Conservation (phyloP, 2,329 filamentous ascomycete species). For the Ophiostoma himal-ulmi region DNA sequence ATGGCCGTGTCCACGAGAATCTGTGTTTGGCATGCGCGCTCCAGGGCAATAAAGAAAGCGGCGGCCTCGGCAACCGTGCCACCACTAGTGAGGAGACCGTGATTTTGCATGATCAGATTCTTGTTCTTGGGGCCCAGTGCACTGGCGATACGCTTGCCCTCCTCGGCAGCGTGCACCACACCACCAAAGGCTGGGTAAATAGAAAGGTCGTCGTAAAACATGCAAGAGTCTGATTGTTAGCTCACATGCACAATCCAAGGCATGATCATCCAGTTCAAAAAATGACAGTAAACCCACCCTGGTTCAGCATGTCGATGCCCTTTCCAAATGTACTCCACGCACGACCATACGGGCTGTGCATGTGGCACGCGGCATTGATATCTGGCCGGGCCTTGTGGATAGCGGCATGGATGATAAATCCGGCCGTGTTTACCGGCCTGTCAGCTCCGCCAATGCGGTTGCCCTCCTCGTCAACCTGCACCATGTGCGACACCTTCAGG, state of each 20-base stretch:
- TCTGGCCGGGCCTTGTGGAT: constrained; percentile 53
- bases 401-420: constrained; percentile 54
- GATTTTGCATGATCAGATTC: constrained; percentile 53
- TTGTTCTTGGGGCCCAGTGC: constrained; percentile 39
- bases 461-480: constrained; percentile 50
- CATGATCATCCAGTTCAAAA: neutral
- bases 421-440: constrained; percentile 49
- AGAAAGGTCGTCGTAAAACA: constrained; percentile 50
- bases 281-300: constrained; percentile 38
- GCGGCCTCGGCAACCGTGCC: constrained; percentile 58
- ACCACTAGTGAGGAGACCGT: constrained; percentile 56
- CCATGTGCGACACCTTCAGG: constrained; percentile 53
- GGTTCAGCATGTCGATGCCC: constrained; percentile 55
- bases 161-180: constrained; percentile 51
- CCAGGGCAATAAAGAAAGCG: constrained; percentile 54
- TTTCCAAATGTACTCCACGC: constrained; percentile 52
- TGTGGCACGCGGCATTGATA: constrained; percentile 53
- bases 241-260: neutral
- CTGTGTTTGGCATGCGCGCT: constrained; percentile 63
- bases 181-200: constrained; percentile 55
- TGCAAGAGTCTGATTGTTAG: constrained; percentile 33
- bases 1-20: constrained; percentile 47
- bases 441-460: constrained; percentile 47
- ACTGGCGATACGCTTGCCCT: constrained; percentile 49
- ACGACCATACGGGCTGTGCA: constrained; percentile 50